Conservation (phyloP, 2,329 filamentous ascomycete genomes). For the Colletotrichum sp. region DNA sequence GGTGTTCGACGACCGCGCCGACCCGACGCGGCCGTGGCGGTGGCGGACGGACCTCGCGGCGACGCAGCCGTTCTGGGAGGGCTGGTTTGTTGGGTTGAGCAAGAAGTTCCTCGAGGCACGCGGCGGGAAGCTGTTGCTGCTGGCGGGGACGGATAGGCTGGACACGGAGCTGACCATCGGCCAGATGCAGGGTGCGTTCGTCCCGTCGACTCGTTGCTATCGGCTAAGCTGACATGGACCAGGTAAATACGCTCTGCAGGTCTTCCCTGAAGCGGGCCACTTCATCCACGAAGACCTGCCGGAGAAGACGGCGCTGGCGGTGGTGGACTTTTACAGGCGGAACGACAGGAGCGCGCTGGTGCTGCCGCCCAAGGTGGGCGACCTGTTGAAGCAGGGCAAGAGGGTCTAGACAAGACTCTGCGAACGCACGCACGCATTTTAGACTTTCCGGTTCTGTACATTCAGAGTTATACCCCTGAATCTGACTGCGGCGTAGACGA, state of each 20-base stretch:
- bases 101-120: constrained; percentile 83
- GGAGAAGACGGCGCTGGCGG: constrained; percentile 81
- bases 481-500: not conserved
- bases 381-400: constrained; percentile 68
- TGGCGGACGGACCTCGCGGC: constrained; percentile 87
- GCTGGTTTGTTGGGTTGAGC: constrained; percentile 90
- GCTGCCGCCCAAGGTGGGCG: constrained; percentile 89
- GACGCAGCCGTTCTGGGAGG: constrained; percentile 92
- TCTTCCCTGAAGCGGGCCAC: constrained; percentile 93
- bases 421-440: not conserved
- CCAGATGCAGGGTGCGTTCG: constrained; percentile 84
- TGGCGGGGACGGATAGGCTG: constrained; percentile 88
- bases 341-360: constrained; percentile 88
- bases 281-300: constrained; percentile 97
- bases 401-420: constrained; percentile 47
- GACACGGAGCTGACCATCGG: constrained; percentile 94
- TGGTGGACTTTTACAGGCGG: constrained; percentile 89
- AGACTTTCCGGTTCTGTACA: not conserved
- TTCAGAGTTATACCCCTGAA: not conserved
- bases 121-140: constrained; percentile 82
- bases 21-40: no score
- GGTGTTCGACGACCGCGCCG: no score
- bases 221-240: constrained; percentile 4
- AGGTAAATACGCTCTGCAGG: constrained; percentile 94
- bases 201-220: not conserved